Base-by-base conservation (phyloP, 257 asterid genomes). In the Oldenlandia corymbosa region DNA sequence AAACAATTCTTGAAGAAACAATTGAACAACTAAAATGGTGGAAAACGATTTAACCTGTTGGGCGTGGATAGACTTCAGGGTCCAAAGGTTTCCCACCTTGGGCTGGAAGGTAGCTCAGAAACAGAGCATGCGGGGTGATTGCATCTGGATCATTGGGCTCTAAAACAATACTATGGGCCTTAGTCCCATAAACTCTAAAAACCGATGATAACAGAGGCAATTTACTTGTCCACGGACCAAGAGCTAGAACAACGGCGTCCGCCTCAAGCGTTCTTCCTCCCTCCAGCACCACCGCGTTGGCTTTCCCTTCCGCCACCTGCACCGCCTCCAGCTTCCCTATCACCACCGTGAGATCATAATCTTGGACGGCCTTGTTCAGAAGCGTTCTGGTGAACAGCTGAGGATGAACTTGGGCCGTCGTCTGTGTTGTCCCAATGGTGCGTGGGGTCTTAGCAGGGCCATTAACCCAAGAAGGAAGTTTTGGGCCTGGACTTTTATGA, bases 391-490 rank as follows among this genome's bases (percentile, higher is more conserved):
- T 85, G 52, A 88, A 87, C 41, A 89, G 73, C 69, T 70, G 73
- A 10, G 98, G 98, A 70, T 92, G 95, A 34, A 92, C 95, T 73
- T 89, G 98, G 53, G 98, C 95, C 73, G 95, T 92, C 9, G 94
- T 85, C 47, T 70, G 82, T 5, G 81, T 67, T 30, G 95, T 77
- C 34, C 98, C 98, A 34, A 88, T 91, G 2, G 83, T 79, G 60
- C 67, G 83, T 32, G 93, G 88, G 75, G 73, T 76, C 57, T 82
- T 71, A 18, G 82, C 85, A 64, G 81, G 69, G 59, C 96, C 89
- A 61, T 88, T 77, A 1, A 91, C 87, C 98, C 98, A 91, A 13
- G 81, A 48, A 3, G 98, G 96, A 7, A 86, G 52, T 13, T 67
- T 51, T 41, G 67, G 76, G 68, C 67, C 56, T 28, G 73, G 53